Conservation (phyloP, 345 rosid genomes). For the Viola odorata region DNA sequence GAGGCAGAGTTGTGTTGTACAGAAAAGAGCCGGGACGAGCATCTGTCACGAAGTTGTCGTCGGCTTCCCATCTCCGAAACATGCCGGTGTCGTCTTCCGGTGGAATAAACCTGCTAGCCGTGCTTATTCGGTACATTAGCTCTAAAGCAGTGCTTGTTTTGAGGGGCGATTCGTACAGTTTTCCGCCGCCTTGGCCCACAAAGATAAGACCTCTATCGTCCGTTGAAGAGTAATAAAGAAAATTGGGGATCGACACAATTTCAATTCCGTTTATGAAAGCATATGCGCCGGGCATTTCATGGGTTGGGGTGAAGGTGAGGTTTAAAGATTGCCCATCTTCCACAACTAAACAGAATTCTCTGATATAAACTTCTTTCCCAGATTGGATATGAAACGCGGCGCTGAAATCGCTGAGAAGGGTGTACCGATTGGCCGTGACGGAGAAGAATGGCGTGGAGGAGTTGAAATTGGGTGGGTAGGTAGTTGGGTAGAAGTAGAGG, state of each 20-base stretch:
- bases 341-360: conserved; percentile 6
- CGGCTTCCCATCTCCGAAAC: conserved; percentile 25
- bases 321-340: conserved; percentile 11
- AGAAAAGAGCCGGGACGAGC: not conserved
- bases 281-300: conserved; percentile 6
- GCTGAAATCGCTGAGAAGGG: conserved; percentile 29
- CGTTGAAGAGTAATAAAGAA: conserved; percentile 15
- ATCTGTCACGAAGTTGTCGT: not conserved
- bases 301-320: conserved; percentile 30
- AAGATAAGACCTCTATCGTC: not conserved
- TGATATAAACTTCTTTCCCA: not conserved
- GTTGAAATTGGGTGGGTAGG: conserved; percentile 4
- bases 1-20: rapidly evolving
- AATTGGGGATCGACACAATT: conserved; percentile 33
- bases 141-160: conserved; percentile 14
- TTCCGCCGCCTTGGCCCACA: conserved; percentile 13
- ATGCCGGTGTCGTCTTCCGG: conserved; percentile 8
- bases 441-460: conserved; percentile 16
- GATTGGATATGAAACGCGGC: conserved; percentile 1
- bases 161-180: not conserved
- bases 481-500: conserved; percentile 15
- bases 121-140: conserved; percentile 25
- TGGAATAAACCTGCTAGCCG: not conserved
- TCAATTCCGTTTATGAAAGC: conserved; percentile 38
- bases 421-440: conserved; percentile 12